A percentile compares a stretch with the other conserved stretches of the same genome.
phyloP scores from a whole-genome alignment of 352 stramenopile species.

The Peronospora belbahrii region DNA sequence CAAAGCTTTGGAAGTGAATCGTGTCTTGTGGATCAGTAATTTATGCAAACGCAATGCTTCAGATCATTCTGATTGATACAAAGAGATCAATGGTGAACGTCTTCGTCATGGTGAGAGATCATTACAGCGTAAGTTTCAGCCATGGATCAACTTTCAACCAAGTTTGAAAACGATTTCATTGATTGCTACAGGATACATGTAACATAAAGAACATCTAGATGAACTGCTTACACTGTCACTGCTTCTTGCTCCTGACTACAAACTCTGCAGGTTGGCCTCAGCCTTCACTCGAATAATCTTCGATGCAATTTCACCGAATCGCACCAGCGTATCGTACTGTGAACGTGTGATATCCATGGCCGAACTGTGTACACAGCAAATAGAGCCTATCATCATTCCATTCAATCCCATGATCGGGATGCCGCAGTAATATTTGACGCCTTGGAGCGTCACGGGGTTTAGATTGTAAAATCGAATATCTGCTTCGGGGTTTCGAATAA shows the following conservation, averaged over 20 bases:
- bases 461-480: slow-evolving; percentile 50
- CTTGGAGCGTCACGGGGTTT: slow-evolving; percentile 26
- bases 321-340: slow-evolving; percentile 25
- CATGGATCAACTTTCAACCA: neutral
- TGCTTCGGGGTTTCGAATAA: slow-evolving; percentile 20
- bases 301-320: slow-evolving; percentile 32
- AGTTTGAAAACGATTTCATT: neutral
- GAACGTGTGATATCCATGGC: slow-evolving; percentile 26
- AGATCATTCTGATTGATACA: neutral
- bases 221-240: neutral
- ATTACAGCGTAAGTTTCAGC: neutral
- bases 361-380: slow-evolving; percentile 25
- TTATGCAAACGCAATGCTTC: neutral
- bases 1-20: neutral
- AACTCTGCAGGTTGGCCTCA: slow-evolving; percentile 12
- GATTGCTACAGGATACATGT: neutral
- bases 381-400: slow-evolving; percentile 23
- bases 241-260: neutral
- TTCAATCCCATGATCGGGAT: slow-evolving; percentile 33
- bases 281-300: slow-evolving; percentile 30
- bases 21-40: neutral
- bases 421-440: slow-evolving; percentile 50
- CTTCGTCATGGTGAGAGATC: neutral
- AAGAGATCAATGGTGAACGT: neutral
- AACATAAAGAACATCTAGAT: neutral